Base-by-base conservation (phyloP, 768 basidiomycete genomes). In the Trametes meyenii region DNA sequence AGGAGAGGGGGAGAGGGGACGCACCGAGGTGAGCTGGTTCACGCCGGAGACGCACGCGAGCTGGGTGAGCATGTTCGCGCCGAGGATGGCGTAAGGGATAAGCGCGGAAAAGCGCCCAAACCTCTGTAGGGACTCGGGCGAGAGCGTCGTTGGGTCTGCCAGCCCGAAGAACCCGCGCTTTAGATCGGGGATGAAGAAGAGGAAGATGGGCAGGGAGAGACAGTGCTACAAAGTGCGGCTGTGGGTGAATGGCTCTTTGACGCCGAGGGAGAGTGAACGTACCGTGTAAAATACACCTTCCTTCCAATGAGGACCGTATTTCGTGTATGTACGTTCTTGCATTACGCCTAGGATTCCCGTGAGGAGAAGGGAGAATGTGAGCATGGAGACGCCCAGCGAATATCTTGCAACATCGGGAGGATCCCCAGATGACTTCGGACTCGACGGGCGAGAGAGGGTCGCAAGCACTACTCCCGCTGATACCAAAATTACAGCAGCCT, bases 281-380 rank as follows among this genome's bases (percentile, higher is more conserved):
- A 93, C 92, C 35, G 87, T 90, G 71, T 94, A 95, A 69, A 95
- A 94, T 2, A 94, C 79, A 3, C 86, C 87, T 73, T 94, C 93
- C 67, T 82, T 84, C 93, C 93, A 95, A 64, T 81, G 85, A 0
- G 87, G 87, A 0, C 92, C 92, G 65, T 91, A 91, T 45, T 74
- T 79, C 55, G 73, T 78, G 71, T 90, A 95, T 8, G 90, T 92
- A 55, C 77, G 78, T 70, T 94, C 91, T 78, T 94, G 92, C 39
- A 90, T 75, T 24, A 89, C 70, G 1, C 93, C 93, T 44, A 91
- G 79, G 5, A 84, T 72, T 0, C 85, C 89, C 0, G 87, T 86
- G 54, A 90, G 79, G 49, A 92, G 71, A 43, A 92, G 76, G 0
- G 90, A 90, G 3, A 81, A 62, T 13, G 84, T 74, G 40, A 94